Base-by-base conservation (phyloP, 75 land plant species). In the Selaginella moellendorffii region DNA sequence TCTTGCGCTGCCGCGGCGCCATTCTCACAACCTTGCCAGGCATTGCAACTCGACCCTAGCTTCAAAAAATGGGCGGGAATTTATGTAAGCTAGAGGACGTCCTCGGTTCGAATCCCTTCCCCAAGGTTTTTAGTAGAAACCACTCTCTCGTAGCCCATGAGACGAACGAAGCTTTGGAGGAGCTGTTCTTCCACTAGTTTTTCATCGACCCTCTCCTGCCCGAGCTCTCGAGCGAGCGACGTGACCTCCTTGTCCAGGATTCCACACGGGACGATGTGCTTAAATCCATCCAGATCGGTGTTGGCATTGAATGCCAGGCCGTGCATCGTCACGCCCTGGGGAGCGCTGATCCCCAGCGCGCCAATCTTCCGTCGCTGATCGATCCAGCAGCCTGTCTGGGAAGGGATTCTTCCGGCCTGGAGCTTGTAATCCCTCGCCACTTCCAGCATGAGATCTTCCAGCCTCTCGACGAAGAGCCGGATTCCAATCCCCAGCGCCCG, bases 181-280 rank as follows among this genome's bases (percentile, higher is more conserved):
- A 90, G 74, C 71, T 84, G 78, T 65, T 87, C 78, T 1, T 77
- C 82, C 56, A 90, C 74, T 54, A 69, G 71, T 25, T 77, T 85
- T 27, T 87, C 87, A 64, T 61, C 67, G 25, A 80, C 82, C 21
- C 80, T 75, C 29, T 58, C 68, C 23, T 56, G 22, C 10, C 64
- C 64, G 23, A 67, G 66, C 64, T 90, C 97, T 26, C 69, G 80
- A 53, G 69, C 74, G 69, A 87, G 69, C 46, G 87, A 80, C 2
- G 97, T 87, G 25, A 90, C 92, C 53, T 79, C 83, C 79, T 90
- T 90, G 56, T 80, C 82, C 10, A 70, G 76, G 59, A 90, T 86
- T 17, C 92, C 97, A 77, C 91, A 90, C 52, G 97, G 92, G 63
- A 90, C 83, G 63, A 90, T 90, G 70, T 84, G 80, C 36, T 72